These are phyloP conservation scores for Phlebiopsis gigantea DNA, from an alignment of 768 basidiomycete genomes.

Conservation along the genomic window DNA sequence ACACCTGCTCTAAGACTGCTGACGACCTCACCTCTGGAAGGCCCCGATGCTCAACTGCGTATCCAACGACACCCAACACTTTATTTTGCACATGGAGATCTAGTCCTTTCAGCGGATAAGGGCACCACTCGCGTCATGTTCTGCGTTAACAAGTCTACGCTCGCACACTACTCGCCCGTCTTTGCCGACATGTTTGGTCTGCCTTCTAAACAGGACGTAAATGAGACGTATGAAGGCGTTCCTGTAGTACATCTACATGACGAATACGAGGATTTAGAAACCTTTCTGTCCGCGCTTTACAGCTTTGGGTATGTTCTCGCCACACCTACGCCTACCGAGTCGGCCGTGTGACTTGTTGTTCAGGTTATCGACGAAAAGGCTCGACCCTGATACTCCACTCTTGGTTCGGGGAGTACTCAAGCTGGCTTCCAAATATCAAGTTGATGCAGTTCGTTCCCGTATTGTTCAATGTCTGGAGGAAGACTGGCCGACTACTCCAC, in stretches of 20 bases:
- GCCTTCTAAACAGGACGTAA: neutral
- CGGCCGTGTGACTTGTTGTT: neutral
- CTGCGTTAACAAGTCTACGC: constrained; percentile 6
- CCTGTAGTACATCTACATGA: constrained; percentile 1
- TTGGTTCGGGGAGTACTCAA: constrained; percentile 15
- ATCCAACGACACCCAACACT: neutral
- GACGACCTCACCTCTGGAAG: neutral
- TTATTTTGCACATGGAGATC: constrained; percentile 9
- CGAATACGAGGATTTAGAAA: neutral
- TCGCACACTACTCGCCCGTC: constrained; percentile 11
- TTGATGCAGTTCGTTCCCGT: constrained; percentile 19
- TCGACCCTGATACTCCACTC: constrained; percentile 17
- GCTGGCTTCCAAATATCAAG: constrained; percentile 26
- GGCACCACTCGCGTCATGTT: neutral
- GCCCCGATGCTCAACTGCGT: neutral
- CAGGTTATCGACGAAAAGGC: constrained; percentile 16
- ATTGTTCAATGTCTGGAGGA: constrained; percentile 19
- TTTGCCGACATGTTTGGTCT: constrained; percentile 13
- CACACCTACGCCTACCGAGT: neutral
- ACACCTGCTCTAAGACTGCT: neutral
- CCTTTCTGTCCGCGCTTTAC: constrained; percentile 1
- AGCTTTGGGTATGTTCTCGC: neutral
- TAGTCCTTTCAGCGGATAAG: neutral
- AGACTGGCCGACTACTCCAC: constrained; percentile 25
- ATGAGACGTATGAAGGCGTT: neutral